Percentiles rank a stretch among this genome's conserved stretches.
These are phyloP conservation scores for Cercospora nicotianae DNA, from an alignment of 2,329 filamentous ascomycete genomes.

Conservation along the genomic window DNA sequence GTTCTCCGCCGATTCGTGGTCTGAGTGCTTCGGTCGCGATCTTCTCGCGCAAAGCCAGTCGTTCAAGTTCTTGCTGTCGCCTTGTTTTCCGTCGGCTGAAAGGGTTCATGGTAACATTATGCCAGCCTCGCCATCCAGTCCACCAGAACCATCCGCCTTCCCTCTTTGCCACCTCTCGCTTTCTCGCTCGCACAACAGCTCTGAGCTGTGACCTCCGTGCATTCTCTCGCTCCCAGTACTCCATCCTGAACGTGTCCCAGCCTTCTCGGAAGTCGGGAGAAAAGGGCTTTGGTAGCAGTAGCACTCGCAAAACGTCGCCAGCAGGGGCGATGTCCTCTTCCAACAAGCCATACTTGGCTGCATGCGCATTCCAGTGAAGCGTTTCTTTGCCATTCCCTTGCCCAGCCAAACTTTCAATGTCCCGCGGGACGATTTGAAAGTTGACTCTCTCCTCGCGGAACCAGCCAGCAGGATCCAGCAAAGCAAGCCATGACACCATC, in stretches of 20 bases:
- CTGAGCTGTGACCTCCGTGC: conserved; percentile 76
- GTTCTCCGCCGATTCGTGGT: neutral
- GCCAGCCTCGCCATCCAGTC: conserved; percentile 68
- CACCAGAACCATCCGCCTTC: conserved; percentile 82
- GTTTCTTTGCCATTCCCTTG: conserved; percentile 56
- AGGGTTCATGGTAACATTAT: conserved; percentile 33
- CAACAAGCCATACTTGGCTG: conserved; percentile 45
- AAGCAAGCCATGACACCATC: conserved; percentile 54
- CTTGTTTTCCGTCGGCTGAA: conserved; percentile 32
- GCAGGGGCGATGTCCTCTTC: conserved; percentile 90
- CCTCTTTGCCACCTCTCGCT: conserved; percentile 67
- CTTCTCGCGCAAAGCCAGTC: conserved; percentile 33
- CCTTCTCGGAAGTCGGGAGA: conserved; percentile 92
- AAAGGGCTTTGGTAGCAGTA: conserved; percentile 91
- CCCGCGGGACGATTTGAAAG: conserved; percentile 42
- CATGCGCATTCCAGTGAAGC: conserved; percentile 44
- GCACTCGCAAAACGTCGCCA: conserved; percentile 86
- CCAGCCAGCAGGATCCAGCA: conserved; percentile 39
- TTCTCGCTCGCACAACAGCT: conserved; percentile 66
- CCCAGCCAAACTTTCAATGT: conserved; percentile 48
- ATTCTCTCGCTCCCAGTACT: conserved; percentile 98
- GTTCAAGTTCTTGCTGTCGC: conserved; percentile 35
- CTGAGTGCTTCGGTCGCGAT: conserved; percentile 21
- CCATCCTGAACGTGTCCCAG: conserved; percentile 90
- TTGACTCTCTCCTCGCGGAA: conserved; percentile 37